phyloP scores from a whole-genome alignment of 257 asterid genomes.

The Penstemon barbatus region DNA sequence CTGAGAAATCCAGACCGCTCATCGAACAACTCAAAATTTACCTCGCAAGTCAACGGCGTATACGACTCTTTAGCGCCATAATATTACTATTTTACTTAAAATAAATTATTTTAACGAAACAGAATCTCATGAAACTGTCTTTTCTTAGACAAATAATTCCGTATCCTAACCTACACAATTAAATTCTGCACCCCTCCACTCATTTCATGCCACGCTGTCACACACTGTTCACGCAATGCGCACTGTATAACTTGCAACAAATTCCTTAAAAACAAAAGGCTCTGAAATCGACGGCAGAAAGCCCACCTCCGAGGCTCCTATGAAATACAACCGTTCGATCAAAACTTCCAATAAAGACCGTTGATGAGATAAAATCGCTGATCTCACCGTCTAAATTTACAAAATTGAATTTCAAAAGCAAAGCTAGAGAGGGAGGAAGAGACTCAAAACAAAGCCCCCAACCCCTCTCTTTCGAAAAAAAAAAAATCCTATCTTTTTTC shows the following conservation, averaged over 20 bases:
- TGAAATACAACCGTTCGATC: constrained; percentile 57
- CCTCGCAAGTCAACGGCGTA: constrained; percentile 43
- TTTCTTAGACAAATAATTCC: constrained; percentile 6
- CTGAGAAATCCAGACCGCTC: constrained; percentile 28
- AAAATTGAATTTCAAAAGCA: constrained; percentile 90
- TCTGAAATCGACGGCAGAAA: constrained; percentile 37
- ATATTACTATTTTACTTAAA: constrained; percentile 19
- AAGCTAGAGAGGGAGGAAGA: constrained; percentile 78
- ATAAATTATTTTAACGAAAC: constrained; percentile 6
- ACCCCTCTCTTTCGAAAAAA: constrained; percentile 18
- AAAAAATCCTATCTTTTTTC: constrained; percentile 31
- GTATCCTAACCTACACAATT: constrained; percentile 20
- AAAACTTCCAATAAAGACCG: constrained; percentile 25
- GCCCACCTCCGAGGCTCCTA: constrained; percentile 30
- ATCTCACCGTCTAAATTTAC: constrained; percentile 52
- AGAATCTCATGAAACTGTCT: neutral
- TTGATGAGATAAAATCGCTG: constrained; percentile 34
- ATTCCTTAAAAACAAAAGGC: constrained; percentile 12
- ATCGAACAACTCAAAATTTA: constrained; percentile 7
- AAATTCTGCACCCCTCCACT: constrained; percentile 12
- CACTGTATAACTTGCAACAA: neutral
- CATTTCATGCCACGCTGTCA: constrained; percentile 9
- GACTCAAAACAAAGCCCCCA: constrained; percentile 32
- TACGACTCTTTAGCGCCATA: constrained; percentile 45
- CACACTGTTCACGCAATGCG: too few species aligned